These are phyloP conservation scores for Piromyces sp. DNA, from an alignment of 192 early-diverging fungal species.

Conservation along the genomic window DNA sequence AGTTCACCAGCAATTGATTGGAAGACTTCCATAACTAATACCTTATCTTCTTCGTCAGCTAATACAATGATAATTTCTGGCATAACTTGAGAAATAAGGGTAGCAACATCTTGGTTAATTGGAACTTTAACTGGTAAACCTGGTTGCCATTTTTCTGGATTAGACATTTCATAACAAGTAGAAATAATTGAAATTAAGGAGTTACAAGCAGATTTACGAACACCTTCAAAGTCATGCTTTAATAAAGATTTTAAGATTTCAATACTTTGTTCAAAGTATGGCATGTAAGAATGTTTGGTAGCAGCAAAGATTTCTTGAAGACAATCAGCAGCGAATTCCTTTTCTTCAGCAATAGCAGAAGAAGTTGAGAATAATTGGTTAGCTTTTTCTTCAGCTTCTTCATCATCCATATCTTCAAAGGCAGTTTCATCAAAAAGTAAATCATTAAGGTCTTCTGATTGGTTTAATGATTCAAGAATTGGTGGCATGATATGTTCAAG, in stretches of 20 bases:
- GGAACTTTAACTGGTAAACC: constrained; percentile 27
- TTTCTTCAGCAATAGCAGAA: constrained; percentile 77
- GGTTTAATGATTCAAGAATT: constrained; percentile 57
- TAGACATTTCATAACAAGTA: constrained; percentile 59
- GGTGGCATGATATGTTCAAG: constrained; percentile 59
- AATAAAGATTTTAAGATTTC: constrained; percentile 47
- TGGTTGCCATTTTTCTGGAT: constrained; percentile 50
- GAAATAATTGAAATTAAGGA: constrained; percentile 58
- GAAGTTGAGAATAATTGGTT: constrained; percentile 29
- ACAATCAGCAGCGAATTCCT: constrained; percentile 78
- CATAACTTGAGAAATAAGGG: constrained; percentile 48
- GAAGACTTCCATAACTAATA: constrained; percentile 31
- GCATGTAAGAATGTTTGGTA: constrained; percentile 55
- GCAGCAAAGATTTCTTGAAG: constrained; percentile 72
- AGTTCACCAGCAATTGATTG: not conserved
- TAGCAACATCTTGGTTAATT: constrained; percentile 56
- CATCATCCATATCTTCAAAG: constrained; percentile 14
- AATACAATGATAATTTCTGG: constrained; percentile 53
- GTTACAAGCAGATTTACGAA: constrained; percentile 55
- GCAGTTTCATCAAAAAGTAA: not conserved
- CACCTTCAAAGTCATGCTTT: constrained; percentile 61
- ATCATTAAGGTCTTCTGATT: constrained; percentile 32
- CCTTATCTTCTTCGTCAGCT: constrained; percentile 59
- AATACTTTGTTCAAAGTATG: constrained; percentile 59
- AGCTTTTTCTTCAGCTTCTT: constrained; percentile 14